Evolutionary conservation across 139 green algal species (phyloP).

Genomic region (Haematococcus lacustris): DNA sequence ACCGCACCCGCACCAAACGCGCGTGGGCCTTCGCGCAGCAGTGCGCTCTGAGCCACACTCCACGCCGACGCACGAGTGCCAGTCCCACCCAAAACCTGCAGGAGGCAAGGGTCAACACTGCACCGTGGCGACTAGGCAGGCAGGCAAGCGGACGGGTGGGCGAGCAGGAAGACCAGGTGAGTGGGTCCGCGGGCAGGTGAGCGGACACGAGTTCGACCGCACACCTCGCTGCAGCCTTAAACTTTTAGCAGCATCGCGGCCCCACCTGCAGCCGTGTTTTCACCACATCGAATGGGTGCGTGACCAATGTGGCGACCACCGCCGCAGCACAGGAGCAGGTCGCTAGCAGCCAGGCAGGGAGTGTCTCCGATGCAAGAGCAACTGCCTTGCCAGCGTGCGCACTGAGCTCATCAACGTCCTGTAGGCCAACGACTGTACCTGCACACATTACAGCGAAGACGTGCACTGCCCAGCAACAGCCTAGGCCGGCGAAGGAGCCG

Average conservation of each 20-base stretch:
- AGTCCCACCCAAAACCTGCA: neutral
- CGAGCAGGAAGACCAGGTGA: neutral
- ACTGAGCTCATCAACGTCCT: too few species aligned
- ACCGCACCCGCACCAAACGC: neutral
- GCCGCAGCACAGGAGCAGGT: slow-evolving; percentile 29
- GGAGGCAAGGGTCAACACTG: neutral
- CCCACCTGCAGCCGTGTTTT: slow-evolving; percentile 75
- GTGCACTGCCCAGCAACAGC: neutral
- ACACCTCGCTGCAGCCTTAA: neutral
- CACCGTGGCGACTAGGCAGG: neutral
- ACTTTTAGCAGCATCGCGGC: neutral
- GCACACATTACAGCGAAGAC: neutral
- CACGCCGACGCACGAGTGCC: neutral
- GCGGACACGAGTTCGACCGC: too few species aligned
- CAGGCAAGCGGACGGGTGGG: neutral
- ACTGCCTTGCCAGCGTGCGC: too few species aligned
- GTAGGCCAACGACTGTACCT: neutral
- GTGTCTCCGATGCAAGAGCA: neutral
- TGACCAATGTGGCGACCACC: slow-evolving; percentile 43
- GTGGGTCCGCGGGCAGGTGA: too few species aligned
- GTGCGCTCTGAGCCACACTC: neutral
- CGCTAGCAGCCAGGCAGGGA: slow-evolving; percentile 22
- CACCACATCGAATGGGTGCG: slow-evolving; percentile 71
- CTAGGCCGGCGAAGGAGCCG: neutral
- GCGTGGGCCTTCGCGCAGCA: neutral